Evolutionary conservation across 2,329 filamentous ascomycete species (phyloP).

Genomic region (Trichophyton schoenleinii): DNA sequence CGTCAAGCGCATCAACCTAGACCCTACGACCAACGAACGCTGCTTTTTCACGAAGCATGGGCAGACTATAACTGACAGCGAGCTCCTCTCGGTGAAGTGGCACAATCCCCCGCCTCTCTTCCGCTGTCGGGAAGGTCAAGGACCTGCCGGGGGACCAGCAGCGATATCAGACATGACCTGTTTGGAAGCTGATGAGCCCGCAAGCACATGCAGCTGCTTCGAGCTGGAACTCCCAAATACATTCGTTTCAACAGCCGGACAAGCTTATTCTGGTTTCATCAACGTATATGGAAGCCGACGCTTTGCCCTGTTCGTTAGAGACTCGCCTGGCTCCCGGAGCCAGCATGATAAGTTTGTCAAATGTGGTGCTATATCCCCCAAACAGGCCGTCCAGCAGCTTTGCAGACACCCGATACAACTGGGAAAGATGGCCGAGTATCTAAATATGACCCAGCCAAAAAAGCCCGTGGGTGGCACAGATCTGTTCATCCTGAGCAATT

Average conservation of each 20-base stretch:
- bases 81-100: not conserved
- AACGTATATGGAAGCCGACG: not conserved
- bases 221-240: not conserved
- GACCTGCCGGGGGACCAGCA: not conserved
- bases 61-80: not conserved
- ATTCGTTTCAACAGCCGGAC: no score
- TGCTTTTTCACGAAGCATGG: not conserved
- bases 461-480: not conserved
- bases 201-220: not conserved
- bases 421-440: not conserved
- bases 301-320: not conserved
- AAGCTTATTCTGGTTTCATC: not conserved
- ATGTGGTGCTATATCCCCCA: not conserved
- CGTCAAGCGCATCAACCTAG: not conserved
- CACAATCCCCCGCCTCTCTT: not conserved
- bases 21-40: not conserved
- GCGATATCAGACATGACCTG: not conserved
- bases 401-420: not conserved
- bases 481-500: not conserved
- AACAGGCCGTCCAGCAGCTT: not conserved
- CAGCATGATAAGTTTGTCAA: not conserved
- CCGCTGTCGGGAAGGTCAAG: not conserved
- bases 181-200: not conserved
- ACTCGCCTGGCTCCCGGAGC: no score
- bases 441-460: not conserved